phyloP scores from a whole-genome alignment of 306 rosid species.

The Arachis stenosperma region DNA sequence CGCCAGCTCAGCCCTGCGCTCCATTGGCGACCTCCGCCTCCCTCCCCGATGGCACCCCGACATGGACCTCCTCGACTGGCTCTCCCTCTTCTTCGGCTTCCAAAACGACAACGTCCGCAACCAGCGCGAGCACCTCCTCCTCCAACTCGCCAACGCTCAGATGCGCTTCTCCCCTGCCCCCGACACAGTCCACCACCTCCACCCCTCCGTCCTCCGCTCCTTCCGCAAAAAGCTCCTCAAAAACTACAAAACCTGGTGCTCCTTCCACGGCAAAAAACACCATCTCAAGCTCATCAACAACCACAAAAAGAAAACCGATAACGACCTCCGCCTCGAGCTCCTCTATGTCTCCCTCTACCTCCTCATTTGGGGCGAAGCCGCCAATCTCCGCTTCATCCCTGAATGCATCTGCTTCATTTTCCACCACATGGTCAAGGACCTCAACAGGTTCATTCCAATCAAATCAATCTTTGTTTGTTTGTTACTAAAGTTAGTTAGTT shows the following conservation, averaged over 20 bases:
- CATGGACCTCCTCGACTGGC: slow-evolving; percentile 94
- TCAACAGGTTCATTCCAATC: slow-evolving; percentile 38
- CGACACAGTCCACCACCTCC: slow-evolving; percentile 67
- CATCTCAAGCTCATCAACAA: slow-evolving; percentile 56
- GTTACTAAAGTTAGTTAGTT: background rate
- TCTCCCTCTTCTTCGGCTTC: slow-evolving; percentile 78
- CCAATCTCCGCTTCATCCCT: slow-evolving; percentile 79
- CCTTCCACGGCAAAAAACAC: slow-evolving; percentile 57
- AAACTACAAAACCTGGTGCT: slow-evolving; percentile 86
- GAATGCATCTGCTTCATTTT: slow-evolving; percentile 83
- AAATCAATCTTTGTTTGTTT: too few species aligned
- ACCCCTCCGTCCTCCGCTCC: slow-evolving; percentile 56
- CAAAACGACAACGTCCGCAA: slow-evolving; percentile 81
- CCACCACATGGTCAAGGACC: slow-evolving; percentile 80
- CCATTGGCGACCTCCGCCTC: slow-evolving; percentile 59
- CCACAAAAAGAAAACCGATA: slow-evolving; percentile 30
- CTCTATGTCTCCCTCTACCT: slow-evolving; percentile 78
- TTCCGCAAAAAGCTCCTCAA: slow-evolving; percentile 67
- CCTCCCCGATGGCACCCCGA: slow-evolving; percentile 75
- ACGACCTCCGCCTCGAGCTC: slow-evolving; percentile 75
- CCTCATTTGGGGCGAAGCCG: slow-evolving; percentile 92
- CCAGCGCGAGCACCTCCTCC: slow-evolving; percentile 88
- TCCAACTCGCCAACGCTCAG: slow-evolving; percentile 90
- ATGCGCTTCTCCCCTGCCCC: slow-evolving; percentile 84
- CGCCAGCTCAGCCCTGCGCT: slow-evolving; percentile 56